These are phyloP conservation scores for Calophaca sinica DNA, from an alignment of 306 rosid genomes.

Conservation along the genomic window DNA sequence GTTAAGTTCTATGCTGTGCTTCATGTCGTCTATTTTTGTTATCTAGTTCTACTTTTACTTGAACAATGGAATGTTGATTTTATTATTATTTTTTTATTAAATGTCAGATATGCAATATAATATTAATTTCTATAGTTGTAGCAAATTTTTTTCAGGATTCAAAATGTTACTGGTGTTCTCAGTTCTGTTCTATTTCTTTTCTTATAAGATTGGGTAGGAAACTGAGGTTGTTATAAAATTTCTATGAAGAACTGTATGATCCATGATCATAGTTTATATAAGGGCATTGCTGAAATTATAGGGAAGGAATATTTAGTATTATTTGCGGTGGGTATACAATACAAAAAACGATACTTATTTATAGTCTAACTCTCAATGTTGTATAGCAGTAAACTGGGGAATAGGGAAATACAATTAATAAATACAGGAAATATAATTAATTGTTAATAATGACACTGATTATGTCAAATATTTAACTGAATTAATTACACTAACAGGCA, in stretches of 20 bases:
- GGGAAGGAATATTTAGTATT: neutral
- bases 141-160: neutral
- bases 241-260: neutral
- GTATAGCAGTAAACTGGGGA: neutral
- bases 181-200: constrained; percentile 21
- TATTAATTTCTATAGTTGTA: constrained; percentile 7
- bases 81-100: neutral
- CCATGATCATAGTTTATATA: neutral
- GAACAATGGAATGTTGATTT: constrained; percentile 28
- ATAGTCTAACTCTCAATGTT: neutral
- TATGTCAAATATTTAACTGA: neutral
- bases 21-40: constrained; percentile 11
- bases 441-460: neutral
- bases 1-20: constrained; percentile 24
- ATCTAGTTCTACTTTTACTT: constrained; percentile 11
- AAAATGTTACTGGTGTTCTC: constrained; percentile 29
- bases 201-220: constrained; percentile 21
- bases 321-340: neutral
- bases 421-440: neutral
- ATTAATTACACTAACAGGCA: neutral
- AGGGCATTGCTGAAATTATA: neutral
- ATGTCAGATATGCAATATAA: constrained; percentile 4
- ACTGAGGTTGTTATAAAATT: neutral
- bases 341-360: neutral
- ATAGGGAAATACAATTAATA: too few species aligned